Conservation (phyloP, 2,329 filamentous ascomycete species). For the Penicillium sp. region DNA sequence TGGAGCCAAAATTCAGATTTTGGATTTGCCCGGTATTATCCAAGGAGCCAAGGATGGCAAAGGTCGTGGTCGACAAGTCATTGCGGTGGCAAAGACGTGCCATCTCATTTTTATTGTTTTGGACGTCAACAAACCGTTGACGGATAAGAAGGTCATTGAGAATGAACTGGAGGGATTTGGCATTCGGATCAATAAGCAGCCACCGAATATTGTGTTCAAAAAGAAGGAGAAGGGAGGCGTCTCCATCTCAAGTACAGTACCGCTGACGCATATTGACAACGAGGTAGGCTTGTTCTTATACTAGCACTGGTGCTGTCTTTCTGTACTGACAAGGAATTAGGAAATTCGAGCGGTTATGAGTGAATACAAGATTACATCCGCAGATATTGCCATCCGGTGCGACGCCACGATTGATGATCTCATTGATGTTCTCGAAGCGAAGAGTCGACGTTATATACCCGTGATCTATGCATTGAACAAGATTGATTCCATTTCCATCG, state of each 20-base stretch:
- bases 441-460: conserved; percentile 94
- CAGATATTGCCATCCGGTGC: conserved; percentile 95
- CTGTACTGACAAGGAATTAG: conserved; percentile 26
- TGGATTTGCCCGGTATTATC: conserved; percentile 97
- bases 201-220: conserved; percentile 97
- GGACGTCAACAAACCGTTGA: conserved; percentile 96
- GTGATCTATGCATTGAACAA: conserved; percentile 99
- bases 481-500: conserved; percentile 96
- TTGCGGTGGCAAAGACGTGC: conserved; percentile 97
- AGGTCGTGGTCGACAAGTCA: conserved; percentile 95
- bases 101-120: conserved; percentile 98
- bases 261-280: conserved; percentile 84
- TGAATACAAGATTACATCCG: conserved; percentile 94
- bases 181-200: conserved; percentile 94
- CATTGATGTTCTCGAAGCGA: conserved; percentile 93
- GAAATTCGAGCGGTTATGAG: conserved; percentile 98
- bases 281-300: conserved; percentile 48
- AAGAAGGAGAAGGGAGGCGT: conserved; percentile 99
- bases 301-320: not conserved
- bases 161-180: conserved; percentile 93
- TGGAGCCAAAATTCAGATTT: conserved; percentile 94
- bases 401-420: conserved; percentile 96
- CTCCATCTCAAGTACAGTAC: conserved; percentile 91
- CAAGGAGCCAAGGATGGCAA: conserved; percentile 98
- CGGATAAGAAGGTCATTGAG: conserved; percentile 95